These are phyloP conservation scores for Bremia lactucae DNA, from an alignment of 352 stramenopile genomes.

Conservation along the genomic window DNA sequence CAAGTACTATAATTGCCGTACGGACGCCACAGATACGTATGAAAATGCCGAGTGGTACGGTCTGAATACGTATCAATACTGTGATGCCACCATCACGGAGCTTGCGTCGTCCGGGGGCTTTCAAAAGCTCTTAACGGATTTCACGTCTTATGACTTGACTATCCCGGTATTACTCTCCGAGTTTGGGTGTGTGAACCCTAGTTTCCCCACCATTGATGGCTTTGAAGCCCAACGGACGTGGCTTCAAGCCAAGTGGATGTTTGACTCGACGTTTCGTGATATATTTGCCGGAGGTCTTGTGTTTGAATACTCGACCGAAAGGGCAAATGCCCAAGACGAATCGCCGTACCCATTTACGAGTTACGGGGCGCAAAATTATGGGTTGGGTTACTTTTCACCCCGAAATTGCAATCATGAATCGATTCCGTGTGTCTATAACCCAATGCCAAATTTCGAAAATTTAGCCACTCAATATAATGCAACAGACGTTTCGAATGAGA, in stretches of 20 bases:
- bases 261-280: conserved; percentile 33
- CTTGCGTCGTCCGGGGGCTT: conserved; percentile 46
- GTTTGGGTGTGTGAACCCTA: conserved; percentile 67
- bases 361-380: conserved; percentile 64
- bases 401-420: conserved; percentile 49
- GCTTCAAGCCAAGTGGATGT: conserved; percentile 48
- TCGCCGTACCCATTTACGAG: conserved; percentile 64
- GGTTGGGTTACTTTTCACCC: conserved; percentile 66
- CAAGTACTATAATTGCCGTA: conserved; percentile 83
- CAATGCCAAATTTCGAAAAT: conserved; percentile 58
- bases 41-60: conserved; percentile 82
- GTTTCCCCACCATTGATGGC: conserved; percentile 30
- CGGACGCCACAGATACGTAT: conserved; percentile 52
- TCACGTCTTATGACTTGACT: conserved; percentile 45
- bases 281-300: conserved; percentile 61
- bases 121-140: conserved; percentile 44
- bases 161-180: conserved; percentile 78
- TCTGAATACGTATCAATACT: conserved; percentile 82
- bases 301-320: conserved; percentile 81
- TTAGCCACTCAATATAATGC: conserved; percentile 37
- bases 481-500: conserved; percentile 31
- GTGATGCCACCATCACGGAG: conserved; percentile 33
- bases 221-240: conserved; percentile 48
- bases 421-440: conserved; percentile 50
- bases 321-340: conserved; percentile 40